Evolutionary conservation across 164 flowering plant genomes (phyloP).

Genomic region (Vitis labrusca): DNA sequence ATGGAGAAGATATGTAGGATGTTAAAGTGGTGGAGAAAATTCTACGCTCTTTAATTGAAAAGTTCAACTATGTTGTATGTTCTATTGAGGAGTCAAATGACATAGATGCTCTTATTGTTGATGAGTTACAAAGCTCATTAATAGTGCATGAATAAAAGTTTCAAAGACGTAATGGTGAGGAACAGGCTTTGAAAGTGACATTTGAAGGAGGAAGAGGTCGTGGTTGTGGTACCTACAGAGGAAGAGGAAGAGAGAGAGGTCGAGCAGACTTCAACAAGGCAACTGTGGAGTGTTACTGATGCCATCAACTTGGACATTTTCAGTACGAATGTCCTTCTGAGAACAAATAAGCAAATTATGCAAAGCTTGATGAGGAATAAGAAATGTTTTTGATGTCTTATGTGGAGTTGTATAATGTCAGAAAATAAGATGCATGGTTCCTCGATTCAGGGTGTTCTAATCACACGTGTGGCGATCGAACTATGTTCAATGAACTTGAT

Average conservation of each 20-base stretch:
- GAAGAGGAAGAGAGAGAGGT: slow-evolving; percentile 26
- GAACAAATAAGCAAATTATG: slow-evolving; percentile 20
- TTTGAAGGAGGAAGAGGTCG: background rate
- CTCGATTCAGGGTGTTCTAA: too few relatives aligned
- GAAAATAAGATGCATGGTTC: background rate
- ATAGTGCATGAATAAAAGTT: slow-evolving; percentile 15
- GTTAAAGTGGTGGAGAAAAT: slow-evolving; percentile 15
- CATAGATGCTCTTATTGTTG: background rate
- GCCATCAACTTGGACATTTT: slow-evolving; percentile 27
- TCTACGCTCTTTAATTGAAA: background rate
- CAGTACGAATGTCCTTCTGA: slow-evolving; percentile 23
- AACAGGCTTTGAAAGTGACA: slow-evolving; percentile 6
- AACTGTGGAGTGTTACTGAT: slow-evolving; percentile 26
- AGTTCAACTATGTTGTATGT: slow-evolving; percentile 15
- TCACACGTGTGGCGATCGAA: too few relatives aligned
- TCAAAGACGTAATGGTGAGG: background rate
- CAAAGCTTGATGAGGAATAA: slow-evolving; percentile 8
- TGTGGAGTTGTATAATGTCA: slow-evolving; percentile 4
- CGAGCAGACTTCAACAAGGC: slow-evolving; percentile 13
- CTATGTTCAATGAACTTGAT: too few relatives aligned
- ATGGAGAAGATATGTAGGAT: slow-evolving; percentile 14
- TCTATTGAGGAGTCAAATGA: background rate
- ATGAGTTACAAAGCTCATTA: slow-evolving; percentile 18
- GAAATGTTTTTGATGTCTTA: slow-evolving; percentile 7
- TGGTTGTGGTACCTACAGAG: slow-evolving; percentile 17